Conservation (phyloP, 306 rosid genomes). For the Castanospermum australe region DNA sequence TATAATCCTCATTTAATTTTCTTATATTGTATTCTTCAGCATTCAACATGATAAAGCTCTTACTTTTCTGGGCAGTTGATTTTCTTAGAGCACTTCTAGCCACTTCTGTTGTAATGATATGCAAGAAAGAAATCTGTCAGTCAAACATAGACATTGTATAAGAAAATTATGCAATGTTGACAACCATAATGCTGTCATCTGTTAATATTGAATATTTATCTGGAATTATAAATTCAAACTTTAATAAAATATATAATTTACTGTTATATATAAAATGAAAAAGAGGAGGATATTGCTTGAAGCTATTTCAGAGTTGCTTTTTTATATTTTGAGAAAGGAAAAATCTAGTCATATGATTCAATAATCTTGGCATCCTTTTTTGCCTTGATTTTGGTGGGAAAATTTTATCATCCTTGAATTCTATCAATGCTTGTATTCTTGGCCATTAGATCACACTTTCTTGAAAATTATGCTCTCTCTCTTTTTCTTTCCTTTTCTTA, state of each 20-base stretch:
- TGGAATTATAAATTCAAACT: background rate
- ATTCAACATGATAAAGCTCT: conserved; percentile 9
- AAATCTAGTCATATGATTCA: too few species aligned
- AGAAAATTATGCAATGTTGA: background rate
- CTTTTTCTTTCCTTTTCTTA: too few species aligned
- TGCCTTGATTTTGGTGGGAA: too few species aligned
- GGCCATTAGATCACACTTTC: too few species aligned
- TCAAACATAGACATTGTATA: conserved; percentile 14
- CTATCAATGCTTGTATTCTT: too few species aligned
- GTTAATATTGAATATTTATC: background rate
- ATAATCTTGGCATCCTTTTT: too few species aligned
- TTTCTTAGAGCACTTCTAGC: conserved; percentile 19
- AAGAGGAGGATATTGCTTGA: background rate
- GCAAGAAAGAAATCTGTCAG: conserved; percentile 17
- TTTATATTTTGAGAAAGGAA: conserved; percentile 4
- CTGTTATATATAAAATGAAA: conserved; percentile 9
- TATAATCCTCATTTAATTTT: conserved; percentile 5
- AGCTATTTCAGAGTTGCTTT: background rate
- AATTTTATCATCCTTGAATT: too few species aligned
- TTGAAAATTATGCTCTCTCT: too few species aligned
- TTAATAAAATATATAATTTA: conserved; percentile 2
- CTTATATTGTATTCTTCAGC: conserved; percentile 17
- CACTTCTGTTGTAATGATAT: background rate
- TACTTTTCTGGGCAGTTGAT: conserved; percentile 17
- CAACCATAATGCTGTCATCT: background rate